Conservation (phyloP, 768 basidiomycete species). For the Tricholoma hemisulphureum region DNA sequence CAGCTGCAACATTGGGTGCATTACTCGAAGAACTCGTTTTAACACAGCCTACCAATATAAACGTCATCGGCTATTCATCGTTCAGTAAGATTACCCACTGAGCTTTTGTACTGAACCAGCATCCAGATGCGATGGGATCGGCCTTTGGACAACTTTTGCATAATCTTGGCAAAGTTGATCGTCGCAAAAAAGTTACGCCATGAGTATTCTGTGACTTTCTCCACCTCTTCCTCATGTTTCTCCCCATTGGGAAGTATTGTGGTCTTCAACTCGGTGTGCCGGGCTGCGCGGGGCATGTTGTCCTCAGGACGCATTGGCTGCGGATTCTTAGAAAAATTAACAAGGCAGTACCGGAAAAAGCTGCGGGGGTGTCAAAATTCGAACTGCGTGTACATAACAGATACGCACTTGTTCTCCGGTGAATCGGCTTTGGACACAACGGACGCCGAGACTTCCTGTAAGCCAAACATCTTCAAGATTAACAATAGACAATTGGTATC, state of each 20-base stretch:
- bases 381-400: background rate
- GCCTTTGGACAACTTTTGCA: constrained; percentile 96
- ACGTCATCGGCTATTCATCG: background rate
- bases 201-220: constrained; percentile 90
- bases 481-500: constrained; percentile 93
- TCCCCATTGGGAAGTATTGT: constrained; percentile 69
- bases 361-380: constrained; percentile 40
- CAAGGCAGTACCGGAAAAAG: constrained; percentile 93
- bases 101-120: constrained; percentile 97
- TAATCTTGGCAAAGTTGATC: constrained; percentile 96
- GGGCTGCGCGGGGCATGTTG: constrained; percentile 56
- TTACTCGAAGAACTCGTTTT: constrained; percentile 90
- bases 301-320: constrained; percentile 63
- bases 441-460: constrained; percentile 83
- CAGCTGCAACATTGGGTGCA: constrained; percentile 91
- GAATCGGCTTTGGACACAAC: constrained; percentile 89
- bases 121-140: constrained; percentile 93
- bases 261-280: constrained; percentile 56
- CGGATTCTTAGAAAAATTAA: constrained; percentile 68
- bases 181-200: constrained; percentile 98
- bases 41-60: constrained; percentile 72
- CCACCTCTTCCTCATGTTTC: constrained; percentile 82
- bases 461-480: constrained; percentile 97
- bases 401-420: constrained; percentile 72
- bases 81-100: constrained; percentile 49